A percentile compares a stretch with the other conserved stretches of the same genome.
These are phyloP conservation scores for Fusarium austroafricanum DNA, from an alignment of 2,329 filamentous ascomycete genomes.

Conservation along the genomic window DNA sequence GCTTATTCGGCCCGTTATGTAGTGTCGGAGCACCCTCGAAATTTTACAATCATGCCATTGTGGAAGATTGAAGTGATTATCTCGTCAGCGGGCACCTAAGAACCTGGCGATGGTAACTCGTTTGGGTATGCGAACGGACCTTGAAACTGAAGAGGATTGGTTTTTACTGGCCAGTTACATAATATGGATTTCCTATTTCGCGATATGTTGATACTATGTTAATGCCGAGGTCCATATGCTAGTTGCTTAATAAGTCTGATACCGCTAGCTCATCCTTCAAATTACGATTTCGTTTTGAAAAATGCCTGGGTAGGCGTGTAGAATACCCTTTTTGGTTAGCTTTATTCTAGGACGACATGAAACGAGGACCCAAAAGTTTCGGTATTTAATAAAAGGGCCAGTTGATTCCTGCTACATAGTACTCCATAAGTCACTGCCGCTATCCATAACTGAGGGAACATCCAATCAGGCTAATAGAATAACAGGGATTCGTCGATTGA, in stretches of 20 bases:
- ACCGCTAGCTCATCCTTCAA: neutral
- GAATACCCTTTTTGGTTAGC: neutral
- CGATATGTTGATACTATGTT: neutral
- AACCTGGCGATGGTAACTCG: neutral
- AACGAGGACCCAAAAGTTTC: neutral
- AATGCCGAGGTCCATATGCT: neutral
- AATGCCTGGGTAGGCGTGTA: neutral
- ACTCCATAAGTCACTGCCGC: too few species aligned
- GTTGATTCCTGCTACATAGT: too few species aligned
- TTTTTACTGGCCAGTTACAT: too few species aligned
- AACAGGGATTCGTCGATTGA: neutral
- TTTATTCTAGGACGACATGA: neutral
- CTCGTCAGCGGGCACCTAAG: neutral
- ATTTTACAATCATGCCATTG: neutral
- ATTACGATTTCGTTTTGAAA: neutral
- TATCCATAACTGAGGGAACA: too few species aligned
- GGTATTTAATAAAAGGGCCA: neutral
- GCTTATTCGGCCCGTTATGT: constrained; percentile 2
- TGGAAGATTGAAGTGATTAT: neutral
- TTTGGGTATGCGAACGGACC: too few species aligned
- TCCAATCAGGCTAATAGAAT: neutral
- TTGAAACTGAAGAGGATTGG: too few species aligned
- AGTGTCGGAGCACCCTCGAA: neutral
- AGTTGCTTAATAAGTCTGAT: neutral
- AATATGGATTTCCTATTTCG: neutral